Percentiles rank a stretch among this genome's conserved stretches.
These are phyloP conservation scores for Cystobasidiopsis lactophilus DNA, from an alignment of 768 basidiomycete species.

Conservation along the genomic window DNA sequence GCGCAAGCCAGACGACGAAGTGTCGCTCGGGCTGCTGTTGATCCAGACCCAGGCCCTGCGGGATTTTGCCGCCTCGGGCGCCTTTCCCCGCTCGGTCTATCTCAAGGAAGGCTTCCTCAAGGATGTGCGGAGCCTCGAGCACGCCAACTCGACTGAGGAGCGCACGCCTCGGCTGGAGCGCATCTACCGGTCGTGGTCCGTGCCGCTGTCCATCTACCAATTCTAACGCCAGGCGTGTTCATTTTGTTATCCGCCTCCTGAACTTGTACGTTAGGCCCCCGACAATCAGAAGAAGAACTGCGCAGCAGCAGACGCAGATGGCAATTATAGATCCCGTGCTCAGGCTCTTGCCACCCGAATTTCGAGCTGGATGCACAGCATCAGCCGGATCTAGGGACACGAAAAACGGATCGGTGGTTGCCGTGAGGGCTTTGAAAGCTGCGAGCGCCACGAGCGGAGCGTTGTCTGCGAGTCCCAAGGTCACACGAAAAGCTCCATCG, in stretches of 20 bases:
- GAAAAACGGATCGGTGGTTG: slow-evolving; percentile 50
- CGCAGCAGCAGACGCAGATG: too few species aligned
- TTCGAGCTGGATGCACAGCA: too few species aligned
- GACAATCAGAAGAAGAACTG: too few species aligned
- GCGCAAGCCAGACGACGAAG: slow-evolving; percentile 25
- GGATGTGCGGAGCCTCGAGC: slow-evolving; percentile 41
- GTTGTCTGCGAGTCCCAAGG: slow-evolving; percentile 24
- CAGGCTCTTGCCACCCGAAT: too few species aligned
- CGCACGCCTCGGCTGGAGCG: too few species aligned
- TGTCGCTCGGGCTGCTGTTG: slow-evolving; percentile 50
- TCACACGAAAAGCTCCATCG: background rate
- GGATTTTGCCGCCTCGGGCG: slow-evolving; percentile 39
- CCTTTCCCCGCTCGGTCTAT: slow-evolving; percentile 26
- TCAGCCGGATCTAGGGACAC: slow-evolving; percentile 32
- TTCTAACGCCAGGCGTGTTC: too few species aligned
- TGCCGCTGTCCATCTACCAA: too few species aligned
- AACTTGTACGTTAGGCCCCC: too few species aligned
- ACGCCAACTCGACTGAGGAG: background rate
- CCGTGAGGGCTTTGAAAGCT: slow-evolving; percentile 50
- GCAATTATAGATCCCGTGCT: too few species aligned
- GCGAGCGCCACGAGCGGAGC: slow-evolving; percentile 72
- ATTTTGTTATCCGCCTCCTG: too few species aligned
- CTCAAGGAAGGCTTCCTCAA: slow-evolving; percentile 60
- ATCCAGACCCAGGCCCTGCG: slow-evolving; percentile 48
- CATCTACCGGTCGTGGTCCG: too few species aligned